Evolutionary conservation across 257 asterid genomes (phyloP).

Genomic region (Nicotiana tomentosiformis): DNA sequence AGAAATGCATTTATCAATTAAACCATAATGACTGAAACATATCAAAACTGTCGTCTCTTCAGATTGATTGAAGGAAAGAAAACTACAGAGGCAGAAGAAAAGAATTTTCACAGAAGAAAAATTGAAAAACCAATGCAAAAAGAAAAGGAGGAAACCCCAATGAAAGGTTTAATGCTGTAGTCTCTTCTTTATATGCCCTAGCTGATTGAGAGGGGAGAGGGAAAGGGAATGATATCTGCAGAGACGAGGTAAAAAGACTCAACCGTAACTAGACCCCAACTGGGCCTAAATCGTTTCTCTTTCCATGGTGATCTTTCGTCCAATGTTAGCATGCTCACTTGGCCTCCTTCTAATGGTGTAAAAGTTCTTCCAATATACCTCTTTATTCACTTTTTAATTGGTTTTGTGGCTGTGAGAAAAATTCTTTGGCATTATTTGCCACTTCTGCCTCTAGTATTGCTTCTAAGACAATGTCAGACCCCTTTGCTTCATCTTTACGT

Average conservation of each 20-base stretch:
- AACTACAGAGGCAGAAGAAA: too few species aligned
- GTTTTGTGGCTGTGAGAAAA: constrained; percentile 47
- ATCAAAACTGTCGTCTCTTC: too few species aligned
- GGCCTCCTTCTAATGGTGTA: neutral
- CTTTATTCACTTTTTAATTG: constrained; percentile 32
- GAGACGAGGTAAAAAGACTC: neutral
- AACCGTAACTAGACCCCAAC: neutral
- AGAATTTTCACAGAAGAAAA: too few species aligned
- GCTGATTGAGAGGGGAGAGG: too few species aligned
- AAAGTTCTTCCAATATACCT: neutral
- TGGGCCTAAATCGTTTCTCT: neutral
- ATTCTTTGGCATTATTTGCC: constrained; percentile 70
- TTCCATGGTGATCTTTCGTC: neutral
- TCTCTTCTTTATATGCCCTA: neutral
- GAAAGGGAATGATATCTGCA: neutral
- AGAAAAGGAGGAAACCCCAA: too few species aligned
- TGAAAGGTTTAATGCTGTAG: too few species aligned
- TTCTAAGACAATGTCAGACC: constrained; percentile 79
- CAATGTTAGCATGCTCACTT: neutral
- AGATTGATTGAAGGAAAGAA: too few species aligned
- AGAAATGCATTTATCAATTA: too few species aligned
- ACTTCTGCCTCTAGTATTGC: constrained; percentile 83
- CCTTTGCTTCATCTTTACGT: constrained; percentile 48
- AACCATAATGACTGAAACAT: too few species aligned
- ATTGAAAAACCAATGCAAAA: too few species aligned